phyloP scores from a whole-genome alignment of 805 yeast genomes.

The Torulaspora franciscae region DNA sequence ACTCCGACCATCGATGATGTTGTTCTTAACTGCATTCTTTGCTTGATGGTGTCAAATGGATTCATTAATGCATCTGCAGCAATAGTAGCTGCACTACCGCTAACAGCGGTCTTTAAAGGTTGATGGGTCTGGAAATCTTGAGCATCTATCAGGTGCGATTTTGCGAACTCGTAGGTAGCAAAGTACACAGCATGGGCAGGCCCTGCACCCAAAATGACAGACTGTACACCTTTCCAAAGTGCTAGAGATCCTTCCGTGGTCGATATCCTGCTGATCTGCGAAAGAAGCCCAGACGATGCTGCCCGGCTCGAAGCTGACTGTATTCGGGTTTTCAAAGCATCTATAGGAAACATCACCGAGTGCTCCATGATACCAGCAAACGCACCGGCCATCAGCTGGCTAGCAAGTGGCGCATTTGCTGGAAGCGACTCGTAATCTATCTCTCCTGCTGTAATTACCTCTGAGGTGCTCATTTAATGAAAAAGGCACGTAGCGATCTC shows the following conservation, averaged over 20 bases:
- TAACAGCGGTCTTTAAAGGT: constrained; percentile 75
- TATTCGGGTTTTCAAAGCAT: constrained; percentile 94
- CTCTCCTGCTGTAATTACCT: constrained; percentile 37
- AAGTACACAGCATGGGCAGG: constrained; percentile 98
- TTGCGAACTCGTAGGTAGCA: constrained; percentile 82
- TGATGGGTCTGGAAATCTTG: constrained; percentile 44
- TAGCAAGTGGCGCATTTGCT: constrained; percentile 70
- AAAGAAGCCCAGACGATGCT: constrained; percentile 41
- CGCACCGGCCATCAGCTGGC: constrained; percentile 90
- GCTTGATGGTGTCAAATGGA: constrained; percentile 93
- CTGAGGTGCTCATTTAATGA: constrained; percentile 13
- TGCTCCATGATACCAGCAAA: constrained; percentile 99
- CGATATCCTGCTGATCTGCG: constrained; percentile 69
- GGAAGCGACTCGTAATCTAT: constrained; percentile 92
- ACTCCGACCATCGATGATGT: constrained; percentile 24
- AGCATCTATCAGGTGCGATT: constrained; percentile 35
- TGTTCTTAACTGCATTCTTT: constrained; percentile 75
- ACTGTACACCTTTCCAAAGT: constrained; percentile 89
- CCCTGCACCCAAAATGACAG: constrained; percentile 95
- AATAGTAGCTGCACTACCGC: constrained; percentile 90
- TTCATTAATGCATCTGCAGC: constrained; percentile 95
- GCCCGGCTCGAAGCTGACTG: constrained; percentile 45
- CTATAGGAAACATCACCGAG: constrained; percentile 93
- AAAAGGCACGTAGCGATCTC: neutral
- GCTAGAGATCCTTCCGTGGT: constrained; percentile 84